These are phyloP conservation scores for Penicillium alfredii DNA, from an alignment of 495 filamentous ascomycete genomes.

Conservation along the genomic window DNA sequence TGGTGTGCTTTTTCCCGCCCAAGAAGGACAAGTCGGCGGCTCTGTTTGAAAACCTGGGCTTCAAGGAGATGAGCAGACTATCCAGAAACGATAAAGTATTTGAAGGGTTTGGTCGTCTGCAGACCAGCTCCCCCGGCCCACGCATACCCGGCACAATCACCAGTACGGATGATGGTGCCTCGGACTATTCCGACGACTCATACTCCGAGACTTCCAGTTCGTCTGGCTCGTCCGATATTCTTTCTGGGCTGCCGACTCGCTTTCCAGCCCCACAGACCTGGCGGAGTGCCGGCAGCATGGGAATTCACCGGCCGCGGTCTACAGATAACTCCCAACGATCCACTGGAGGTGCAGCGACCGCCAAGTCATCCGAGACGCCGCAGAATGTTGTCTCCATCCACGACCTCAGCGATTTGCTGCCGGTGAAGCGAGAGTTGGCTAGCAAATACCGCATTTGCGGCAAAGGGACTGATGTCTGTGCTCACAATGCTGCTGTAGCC, in stretches of 20 bases:
- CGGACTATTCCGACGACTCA: conserved; percentile 58
- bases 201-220: conserved; percentile 64
- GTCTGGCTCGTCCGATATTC: conserved; percentile 60
- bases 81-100: conserved; percentile 65
- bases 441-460: conserved; percentile 78
- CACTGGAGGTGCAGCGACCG: conserved; percentile 36
- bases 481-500: conserved; percentile 75
- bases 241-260: conserved; percentile 39
- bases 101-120: conserved; percentile 81
- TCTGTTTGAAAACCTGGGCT: conserved; percentile 55
- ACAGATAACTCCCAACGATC: conserved; percentile 53
- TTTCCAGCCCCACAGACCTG: conserved; percentile 51
- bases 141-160: conserved; percentile 43
- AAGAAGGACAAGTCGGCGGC: conserved; percentile 67
- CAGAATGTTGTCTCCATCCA: conserved; percentile 64
- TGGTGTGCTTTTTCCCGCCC: conserved; percentile 83
- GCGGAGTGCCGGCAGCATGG: conserved; percentile 42
- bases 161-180: conserved; percentile 46
- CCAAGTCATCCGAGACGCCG: conserved; percentile 31
- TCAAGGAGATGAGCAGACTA: conserved; percentile 53
- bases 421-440: conserved; percentile 71
- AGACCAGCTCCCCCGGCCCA: conserved; percentile 48
- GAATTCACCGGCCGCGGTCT: conserved; percentile 42
- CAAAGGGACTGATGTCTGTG: conserved; percentile 68
- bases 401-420: conserved; percentile 59